A percentile compares a stretch with the other conserved stretches of the same genome.
Conservation (phyloP, 495 filamentous ascomycete species). For the Podospora pseudoanserina region DNA sequence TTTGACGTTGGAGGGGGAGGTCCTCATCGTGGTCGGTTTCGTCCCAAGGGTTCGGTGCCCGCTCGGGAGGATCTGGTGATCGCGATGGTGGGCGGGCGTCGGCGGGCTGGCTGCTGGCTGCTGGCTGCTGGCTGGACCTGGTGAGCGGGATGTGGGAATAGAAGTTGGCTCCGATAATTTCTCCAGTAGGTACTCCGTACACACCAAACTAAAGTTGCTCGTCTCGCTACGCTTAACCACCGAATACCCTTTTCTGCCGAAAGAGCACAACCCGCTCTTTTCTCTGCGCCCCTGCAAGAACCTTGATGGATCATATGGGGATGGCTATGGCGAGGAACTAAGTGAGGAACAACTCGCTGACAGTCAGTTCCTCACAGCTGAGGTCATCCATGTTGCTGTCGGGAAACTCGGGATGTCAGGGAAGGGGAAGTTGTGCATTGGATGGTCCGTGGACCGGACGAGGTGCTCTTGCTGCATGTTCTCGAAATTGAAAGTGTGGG, state of each 20-base stretch:
- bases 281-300: neutral
- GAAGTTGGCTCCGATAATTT: conserved; percentile 5
- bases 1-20: neutral
- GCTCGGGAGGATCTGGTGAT: neutral
- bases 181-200: neutral
- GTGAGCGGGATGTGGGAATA: neutral
- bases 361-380: neutral
- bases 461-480: neutral
- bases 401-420: neutral
- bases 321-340: neutral
- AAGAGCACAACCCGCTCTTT: neutral
- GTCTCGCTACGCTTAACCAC: neutral
- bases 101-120: neutral
- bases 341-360: neutral
- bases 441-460: neutral
- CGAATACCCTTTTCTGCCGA: conserved; percentile 2
- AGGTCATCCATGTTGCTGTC: neutral
- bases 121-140: neutral
- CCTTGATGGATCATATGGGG: conserved; percentile 3
- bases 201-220: neutral
- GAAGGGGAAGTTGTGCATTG: neutral
- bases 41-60: neutral
- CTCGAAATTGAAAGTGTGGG: conserved; percentile 10
- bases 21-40: neutral
- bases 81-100: neutral